phyloP scores from a whole-genome alignment of 495 filamentous ascomycete species.

The Penicillium egyptiacum region DNA sequence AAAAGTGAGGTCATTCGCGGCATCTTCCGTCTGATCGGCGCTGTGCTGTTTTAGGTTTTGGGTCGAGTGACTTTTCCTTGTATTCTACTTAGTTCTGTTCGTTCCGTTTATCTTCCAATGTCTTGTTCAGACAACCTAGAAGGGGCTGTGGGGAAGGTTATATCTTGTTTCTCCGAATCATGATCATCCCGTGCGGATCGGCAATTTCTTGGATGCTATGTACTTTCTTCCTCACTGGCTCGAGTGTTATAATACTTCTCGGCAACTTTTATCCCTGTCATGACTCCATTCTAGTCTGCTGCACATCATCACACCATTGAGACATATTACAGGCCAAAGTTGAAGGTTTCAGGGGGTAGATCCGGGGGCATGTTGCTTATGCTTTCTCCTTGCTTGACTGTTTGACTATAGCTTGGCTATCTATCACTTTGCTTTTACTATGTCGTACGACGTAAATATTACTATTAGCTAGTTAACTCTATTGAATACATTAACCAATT shows the following conservation, averaged over 20 bases:
- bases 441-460: too few species aligned
- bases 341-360: background rate
- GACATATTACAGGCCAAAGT: background rate
- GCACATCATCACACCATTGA: background rate
- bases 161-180: background rate
- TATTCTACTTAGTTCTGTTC: background rate
- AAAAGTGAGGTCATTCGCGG: conserved; percentile 29
- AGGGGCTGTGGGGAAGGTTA: background rate
- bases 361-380: background rate
- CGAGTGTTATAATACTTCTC: background rate
- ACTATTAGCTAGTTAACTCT: too few species aligned
- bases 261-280: background rate
- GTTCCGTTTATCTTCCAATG: background rate
- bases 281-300: background rate
- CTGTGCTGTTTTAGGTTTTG: conserved; percentile 5
- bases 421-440: too few species aligned
- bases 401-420: background rate
- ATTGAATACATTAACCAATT: too few species aligned
- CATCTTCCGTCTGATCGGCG: conserved; percentile 29
- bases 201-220: background rate
- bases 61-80: background rate
- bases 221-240: background rate
- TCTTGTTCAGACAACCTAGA: background rate
- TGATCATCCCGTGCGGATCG: conserved; percentile 1
- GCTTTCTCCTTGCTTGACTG: background rate